A percentile compares a stretch with the other conserved stretches of the same genome.
Evolutionary conservation across 352 stramenopile genomes (phyloP).

Genomic region (Phytophthora agathidicida): DNA sequence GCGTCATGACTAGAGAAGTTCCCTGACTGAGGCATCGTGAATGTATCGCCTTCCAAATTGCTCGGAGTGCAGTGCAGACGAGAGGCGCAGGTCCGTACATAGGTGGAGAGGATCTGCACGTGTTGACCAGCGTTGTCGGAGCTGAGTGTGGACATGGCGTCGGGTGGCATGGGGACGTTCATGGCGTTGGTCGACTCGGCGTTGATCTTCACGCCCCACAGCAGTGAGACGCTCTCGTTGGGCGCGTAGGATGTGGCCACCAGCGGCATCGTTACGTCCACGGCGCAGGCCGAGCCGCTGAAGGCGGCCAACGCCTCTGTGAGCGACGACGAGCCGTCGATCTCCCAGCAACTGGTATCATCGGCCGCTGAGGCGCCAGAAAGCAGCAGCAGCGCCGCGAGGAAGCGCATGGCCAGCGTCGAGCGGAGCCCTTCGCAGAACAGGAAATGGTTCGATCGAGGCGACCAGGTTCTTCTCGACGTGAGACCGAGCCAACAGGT

Average conservation of each 20-base stretch:
- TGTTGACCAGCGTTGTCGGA: conserved; percentile 29
- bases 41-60: conserved; percentile 11
- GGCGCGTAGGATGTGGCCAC: conserved; percentile 41
- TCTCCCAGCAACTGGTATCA: conserved; percentile 44
- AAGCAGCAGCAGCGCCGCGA: conserved; percentile 15
- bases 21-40: conserved; percentile 37
- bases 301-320: conserved; percentile 26
- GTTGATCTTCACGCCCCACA: conserved; percentile 49
- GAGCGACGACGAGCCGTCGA: conserved; percentile 29
- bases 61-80: conserved; percentile 44
- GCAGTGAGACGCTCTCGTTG: conserved; percentile 46
- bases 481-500: conserved; percentile 4
- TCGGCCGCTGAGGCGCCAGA: neutral
- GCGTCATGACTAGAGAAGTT: conserved; percentile 49
- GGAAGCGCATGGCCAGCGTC: conserved; percentile 18
- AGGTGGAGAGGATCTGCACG: conserved; percentile 57
- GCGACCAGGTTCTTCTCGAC: conserved; percentile 27
- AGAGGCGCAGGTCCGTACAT: conserved; percentile 46
- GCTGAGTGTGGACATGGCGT: conserved; percentile 33
- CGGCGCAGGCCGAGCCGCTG: conserved; percentile 30
- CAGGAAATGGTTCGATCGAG: conserved; percentile 12
- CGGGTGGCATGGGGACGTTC: conserved; percentile 47
- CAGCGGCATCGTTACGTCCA: conserved; percentile 40
- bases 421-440: conserved; percentile 7
- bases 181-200: conserved; percentile 44